Conservation (phyloP, 2,329 filamentous ascomycete genomes). For the Neonectria ditissima region DNA sequence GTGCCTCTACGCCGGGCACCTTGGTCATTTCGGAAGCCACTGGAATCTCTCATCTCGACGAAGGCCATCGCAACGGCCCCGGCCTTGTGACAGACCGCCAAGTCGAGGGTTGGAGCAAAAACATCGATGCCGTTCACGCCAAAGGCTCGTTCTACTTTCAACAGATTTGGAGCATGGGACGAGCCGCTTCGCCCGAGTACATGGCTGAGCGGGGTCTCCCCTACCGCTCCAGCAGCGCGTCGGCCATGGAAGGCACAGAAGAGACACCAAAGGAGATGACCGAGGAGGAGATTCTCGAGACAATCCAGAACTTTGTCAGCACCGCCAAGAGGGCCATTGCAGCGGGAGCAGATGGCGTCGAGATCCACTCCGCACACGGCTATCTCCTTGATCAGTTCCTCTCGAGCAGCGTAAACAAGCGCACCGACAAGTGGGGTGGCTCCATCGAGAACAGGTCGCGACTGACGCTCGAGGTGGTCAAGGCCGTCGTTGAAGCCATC, state of each 20-base stretch:
- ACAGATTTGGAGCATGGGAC: constrained; percentile 42
- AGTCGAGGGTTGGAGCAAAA: constrained; percentile 44
- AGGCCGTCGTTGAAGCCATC: constrained; percentile 50
- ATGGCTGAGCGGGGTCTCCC: constrained; percentile 40
- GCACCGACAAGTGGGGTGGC: constrained; percentile 65
- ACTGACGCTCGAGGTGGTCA: constrained; percentile 59
- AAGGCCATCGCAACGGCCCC: constrained; percentile 48
- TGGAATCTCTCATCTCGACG: constrained; percentile 40
- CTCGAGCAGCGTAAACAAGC: constrained; percentile 50
- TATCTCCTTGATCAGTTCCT: constrained; percentile 71
- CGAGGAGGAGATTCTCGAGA: constrained; percentile 67
- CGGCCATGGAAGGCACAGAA: constrained; percentile 14
- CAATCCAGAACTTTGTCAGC: constrained; percentile 67
- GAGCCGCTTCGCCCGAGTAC: constrained; percentile 38
- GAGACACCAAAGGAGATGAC: constrained; percentile 69
- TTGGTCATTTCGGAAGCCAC: constrained; percentile 49
- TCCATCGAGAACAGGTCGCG: constrained; percentile 61
- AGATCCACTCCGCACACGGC: constrained; percentile 63
- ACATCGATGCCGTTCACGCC: constrained; percentile 46
- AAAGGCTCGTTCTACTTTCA: constrained; percentile 47
- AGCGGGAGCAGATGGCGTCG: constrained; percentile 74
- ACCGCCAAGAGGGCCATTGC: constrained; percentile 63
- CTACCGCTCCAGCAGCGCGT: constrained; percentile 44
- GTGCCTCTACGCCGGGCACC: constrained; percentile 58
- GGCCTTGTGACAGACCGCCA: constrained; percentile 56